Evolutionary conservation across 495 filamentous ascomycete species (phyloP).

Genomic region (Lophiotrema nucula): DNA sequence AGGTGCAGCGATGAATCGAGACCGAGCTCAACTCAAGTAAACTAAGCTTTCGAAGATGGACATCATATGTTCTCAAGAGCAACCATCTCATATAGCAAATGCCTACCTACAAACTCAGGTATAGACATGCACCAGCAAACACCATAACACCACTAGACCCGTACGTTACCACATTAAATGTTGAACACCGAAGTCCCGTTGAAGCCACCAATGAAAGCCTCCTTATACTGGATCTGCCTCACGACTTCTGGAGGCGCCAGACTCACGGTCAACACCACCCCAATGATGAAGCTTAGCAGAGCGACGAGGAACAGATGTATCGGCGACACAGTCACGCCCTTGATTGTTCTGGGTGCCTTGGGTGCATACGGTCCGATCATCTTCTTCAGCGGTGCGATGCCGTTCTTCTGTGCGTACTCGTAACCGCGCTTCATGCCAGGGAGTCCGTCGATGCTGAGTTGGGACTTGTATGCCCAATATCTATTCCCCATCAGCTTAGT

Average conservation of each 20-base stretch:
- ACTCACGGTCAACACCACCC: conserved; percentile 1
- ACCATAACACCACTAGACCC: too few species aligned
- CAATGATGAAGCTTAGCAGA: conserved; percentile 23
- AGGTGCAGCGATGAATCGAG: too few species aligned
- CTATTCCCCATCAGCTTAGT: conserved; percentile 33
- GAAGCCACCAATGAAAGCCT: too few species aligned
- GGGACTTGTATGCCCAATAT: conserved; percentile 59
- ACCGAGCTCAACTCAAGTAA: too few species aligned
- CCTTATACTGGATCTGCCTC: conserved; percentile 17
- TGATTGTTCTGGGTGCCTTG: conserved; percentile 6
- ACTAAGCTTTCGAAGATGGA: too few species aligned
- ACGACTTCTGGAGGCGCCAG: conserved; percentile 14
- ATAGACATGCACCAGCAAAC: too few species aligned
- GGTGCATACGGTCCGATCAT: conserved; percentile 38
- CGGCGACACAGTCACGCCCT: not conserved
- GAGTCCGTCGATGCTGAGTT: conserved; percentile 54
- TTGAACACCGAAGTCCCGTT: too few species aligned
- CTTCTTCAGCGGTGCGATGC: conserved; percentile 53
- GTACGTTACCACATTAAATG: too few species aligned
- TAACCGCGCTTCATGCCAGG: conserved; percentile 50
- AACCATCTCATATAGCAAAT: too few species aligned
- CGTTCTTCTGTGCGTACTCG: conserved; percentile 43
- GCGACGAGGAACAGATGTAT: conserved; percentile 16
- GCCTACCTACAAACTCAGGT: too few species aligned
- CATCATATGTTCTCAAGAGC: too few species aligned